Conservation (phyloP, 345 rosid species). For the Heritiera littoralis region DNA sequence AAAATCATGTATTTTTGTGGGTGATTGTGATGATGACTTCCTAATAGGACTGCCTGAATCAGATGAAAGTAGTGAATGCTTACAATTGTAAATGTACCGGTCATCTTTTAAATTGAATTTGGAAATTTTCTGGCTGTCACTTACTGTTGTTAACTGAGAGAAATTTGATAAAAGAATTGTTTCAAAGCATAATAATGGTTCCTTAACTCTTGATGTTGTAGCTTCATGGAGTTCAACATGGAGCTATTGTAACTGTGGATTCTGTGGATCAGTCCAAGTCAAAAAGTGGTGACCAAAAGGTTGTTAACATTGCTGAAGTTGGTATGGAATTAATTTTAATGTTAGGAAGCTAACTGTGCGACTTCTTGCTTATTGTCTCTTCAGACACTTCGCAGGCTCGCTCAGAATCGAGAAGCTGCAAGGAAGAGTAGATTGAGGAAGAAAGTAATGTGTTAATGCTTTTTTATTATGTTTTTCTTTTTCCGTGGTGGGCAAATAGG, state of each 20-base stretch:
- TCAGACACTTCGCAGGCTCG: conserved; percentile 77
- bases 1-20: neutral
- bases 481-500: neutral
- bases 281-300: conserved; percentile 67
- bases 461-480: neutral
- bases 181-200: neutral
- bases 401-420: conserved; percentile 96
- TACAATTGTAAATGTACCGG: neutral
- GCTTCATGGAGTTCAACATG: conserved; percentile 50
- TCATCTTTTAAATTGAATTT: neutral
- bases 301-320: conserved; percentile 16
- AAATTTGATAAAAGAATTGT: neutral
- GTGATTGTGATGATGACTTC: neutral
- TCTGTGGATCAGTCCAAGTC: conserved; percentile 59
- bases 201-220: conserved; percentile 19
- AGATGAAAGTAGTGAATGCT: neutral
- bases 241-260: conserved; percentile 50
- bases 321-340: neutral
- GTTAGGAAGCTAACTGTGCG: neutral
- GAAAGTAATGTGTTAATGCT: conserved; percentile 50
- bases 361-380: neutral
- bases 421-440: conserved; percentile 86
- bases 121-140: neutral
- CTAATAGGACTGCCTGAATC: neutral
- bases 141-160: neutral